Base-by-base conservation (phyloP, 805 yeast genomes). In the Metschnikowia picachoensis region DNA sequence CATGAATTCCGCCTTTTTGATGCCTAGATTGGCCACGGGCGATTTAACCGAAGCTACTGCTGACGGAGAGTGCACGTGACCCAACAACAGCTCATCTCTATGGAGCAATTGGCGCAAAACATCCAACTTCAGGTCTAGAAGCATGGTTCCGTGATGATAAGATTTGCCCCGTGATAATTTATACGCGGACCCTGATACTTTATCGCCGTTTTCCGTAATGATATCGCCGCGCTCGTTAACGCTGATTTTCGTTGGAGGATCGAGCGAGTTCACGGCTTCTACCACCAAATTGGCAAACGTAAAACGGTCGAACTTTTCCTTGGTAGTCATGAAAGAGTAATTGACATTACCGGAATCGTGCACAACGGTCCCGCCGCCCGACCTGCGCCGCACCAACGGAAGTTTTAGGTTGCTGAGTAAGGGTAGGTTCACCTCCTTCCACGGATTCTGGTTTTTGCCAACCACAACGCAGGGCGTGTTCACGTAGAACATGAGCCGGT, bases 291-390 rank as follows among this genome's bases (percentile, higher is more conserved):
- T 53, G 48, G 79, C 76, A 67, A 83, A 80, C 52, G 72, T 68
- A 43, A 72, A 68, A 53, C 95, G 60, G 66, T 77, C 72, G 60
- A 94, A 94, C 2, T 74, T 75, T 11, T 73, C 75, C 50, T 87
- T 77, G 3, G 87, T 73, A 9, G 87, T 80, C 70, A 92, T 81
- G 57, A 79, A 89, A 4, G 95, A 83, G 64, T 84, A 94, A 60
- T 94, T 94, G 15, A 84, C 81, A 58, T 94, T 94, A 0, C 97
- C 96, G 5, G 73, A 53, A 64, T 92, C 99, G 62, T 94, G 99
- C 10, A 90, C 96, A 1, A 94, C 99, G 0, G 97, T 82, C 0
- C 99, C 99, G 2, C 99, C 99, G 0, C 99, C 99, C 8, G 94
- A 83, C 39, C 77, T 70, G 46, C 99, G 72, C 55, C 99, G 72